These are phyloP conservation scores for Pestalotiopsis sp. DNA, from an alignment of 2,329 filamentous ascomycete species.

Conservation along the genomic window DNA sequence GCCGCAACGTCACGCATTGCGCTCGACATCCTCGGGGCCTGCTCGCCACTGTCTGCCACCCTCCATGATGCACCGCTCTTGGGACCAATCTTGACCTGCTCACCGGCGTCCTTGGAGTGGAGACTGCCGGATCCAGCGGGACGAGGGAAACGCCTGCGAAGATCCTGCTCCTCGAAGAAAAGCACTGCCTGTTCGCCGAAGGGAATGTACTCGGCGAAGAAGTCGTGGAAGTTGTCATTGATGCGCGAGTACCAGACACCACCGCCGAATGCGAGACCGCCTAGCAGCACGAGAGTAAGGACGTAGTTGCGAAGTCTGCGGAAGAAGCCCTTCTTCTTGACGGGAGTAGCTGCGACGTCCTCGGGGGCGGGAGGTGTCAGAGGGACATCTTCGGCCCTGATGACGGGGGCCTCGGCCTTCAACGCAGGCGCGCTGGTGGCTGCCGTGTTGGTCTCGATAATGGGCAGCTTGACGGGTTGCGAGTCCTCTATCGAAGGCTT, in stretches of 20 bases:
- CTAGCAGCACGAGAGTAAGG: conserved; percentile 75
- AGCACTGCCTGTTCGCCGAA: conserved; percentile 93
- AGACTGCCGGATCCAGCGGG: conserved; percentile 42
- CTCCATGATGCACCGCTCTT: conserved; percentile 81
- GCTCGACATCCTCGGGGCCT: conserved; percentile 29
- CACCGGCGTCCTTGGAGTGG: conserved; percentile 62
- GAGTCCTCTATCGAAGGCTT: conserved; percentile 50
- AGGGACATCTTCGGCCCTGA: conserved; percentile 40
- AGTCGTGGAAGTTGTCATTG: conserved; percentile 98
- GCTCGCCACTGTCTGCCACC: conserved; percentile 32
- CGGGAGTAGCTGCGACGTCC: conserved; percentile 28
- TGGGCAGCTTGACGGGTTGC: conserved; percentile 55
- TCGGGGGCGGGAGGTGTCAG: conserved; percentile 42
- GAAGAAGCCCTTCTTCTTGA: conserved; percentile 66
- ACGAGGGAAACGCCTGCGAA: conserved; percentile 78
- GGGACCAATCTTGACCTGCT: conserved; percentile 80
- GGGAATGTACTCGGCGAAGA: conserved; percentile 96
- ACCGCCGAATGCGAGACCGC: conserved; percentile 78
- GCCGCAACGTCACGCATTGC: conserved; percentile 23
- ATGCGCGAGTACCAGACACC: conserved; percentile 91
- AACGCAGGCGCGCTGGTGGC: conserved; percentile 42
- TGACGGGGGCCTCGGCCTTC: conserved; percentile 36
- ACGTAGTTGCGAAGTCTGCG: conserved; percentile 78
- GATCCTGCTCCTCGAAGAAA: conserved; percentile 94
- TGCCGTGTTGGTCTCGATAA: conserved; percentile 54